These are phyloP conservation scores for Capronia americana DNA, from an alignment of 2,329 filamentous ascomycete species.

Conservation along the genomic window DNA sequence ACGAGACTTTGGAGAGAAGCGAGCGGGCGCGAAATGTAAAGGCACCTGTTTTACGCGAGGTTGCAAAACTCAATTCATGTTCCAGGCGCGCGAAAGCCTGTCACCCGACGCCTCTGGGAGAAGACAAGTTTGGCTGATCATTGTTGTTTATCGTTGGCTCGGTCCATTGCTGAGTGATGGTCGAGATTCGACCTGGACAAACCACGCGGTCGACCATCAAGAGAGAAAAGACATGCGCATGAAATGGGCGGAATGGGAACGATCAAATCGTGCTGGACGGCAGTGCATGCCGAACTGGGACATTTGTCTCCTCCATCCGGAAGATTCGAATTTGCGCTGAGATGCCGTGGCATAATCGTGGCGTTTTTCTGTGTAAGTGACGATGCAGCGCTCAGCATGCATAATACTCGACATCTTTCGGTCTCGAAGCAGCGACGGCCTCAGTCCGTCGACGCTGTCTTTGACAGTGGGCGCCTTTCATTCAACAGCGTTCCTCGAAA, in stretches of 20 bases:
- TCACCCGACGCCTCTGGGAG: conserved; percentile 39
- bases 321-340: conserved; percentile 39
- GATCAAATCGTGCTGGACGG: conserved; percentile 21
- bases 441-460: neutral
- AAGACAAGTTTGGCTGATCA: conserved; percentile 40
- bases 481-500: neutral
- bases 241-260: conserved; percentile 37
- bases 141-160: conserved; percentile 41
- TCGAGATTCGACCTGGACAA: conserved; percentile 34
- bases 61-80: conserved; percentile 41
- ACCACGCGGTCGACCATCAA: conserved; percentile 35
- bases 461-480: neutral
- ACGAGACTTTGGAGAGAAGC: conserved; percentile 31
- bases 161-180: conserved; percentile 35
- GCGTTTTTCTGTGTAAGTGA: conserved; percentile 16
- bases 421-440: neutral
- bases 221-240: conserved; percentile 38
- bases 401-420: neutral
- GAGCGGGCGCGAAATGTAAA: conserved; percentile 36
- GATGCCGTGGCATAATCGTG: neutral
- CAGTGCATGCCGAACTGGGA: conserved; percentile 41
- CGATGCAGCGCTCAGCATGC: neutral
- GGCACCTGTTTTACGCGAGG: conserved; percentile 38
- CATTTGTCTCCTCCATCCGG: conserved; percentile 39
- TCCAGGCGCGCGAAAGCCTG: conserved; percentile 39